A percentile compares a stretch with the other conserved stretches of the same genome.
These are phyloP conservation scores for Rhodamnia argentea DNA, from an alignment of 345 rosid species.

Conservation along the genomic window DNA sequence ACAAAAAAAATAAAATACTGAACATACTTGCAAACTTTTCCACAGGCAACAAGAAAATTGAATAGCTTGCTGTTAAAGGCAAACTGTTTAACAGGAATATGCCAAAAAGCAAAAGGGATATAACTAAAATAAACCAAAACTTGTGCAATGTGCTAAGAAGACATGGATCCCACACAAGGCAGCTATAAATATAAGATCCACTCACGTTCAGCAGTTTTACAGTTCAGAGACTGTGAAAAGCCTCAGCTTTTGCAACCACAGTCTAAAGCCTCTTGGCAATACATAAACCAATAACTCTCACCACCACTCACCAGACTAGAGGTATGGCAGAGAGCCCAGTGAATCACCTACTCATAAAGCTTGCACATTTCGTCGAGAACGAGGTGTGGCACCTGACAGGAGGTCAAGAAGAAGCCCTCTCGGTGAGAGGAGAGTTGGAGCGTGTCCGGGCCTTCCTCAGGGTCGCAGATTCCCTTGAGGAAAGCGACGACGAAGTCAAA, in stretches of 20 bases:
- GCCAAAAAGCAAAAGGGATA: neutral
- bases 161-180: neutral
- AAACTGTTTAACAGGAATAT: neutral
- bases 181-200: neutral
- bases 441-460: constrained; percentile 14
- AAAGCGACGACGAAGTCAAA: constrained; percentile 11
- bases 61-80: neutral
- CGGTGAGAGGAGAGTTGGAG: constrained; percentile 12
- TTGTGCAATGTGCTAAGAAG: neutral
- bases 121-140: neutral
- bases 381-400: neutral
- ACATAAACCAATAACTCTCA: neutral
- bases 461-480: constrained; percentile 13
- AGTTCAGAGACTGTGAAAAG: neutral
- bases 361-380: neutral
- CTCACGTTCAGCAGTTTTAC: neutral
- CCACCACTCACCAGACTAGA: neutral
- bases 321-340: neutral
- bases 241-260: neutral
- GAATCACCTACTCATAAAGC: neutral
- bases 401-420: neutral
- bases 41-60: neutral
- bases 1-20: neutral
- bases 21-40: neutral
- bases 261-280: neutral